Evolutionary conservation across 1,284 basidiomycete species (phyloP).

Genomic region (Pseudozyma sp.): DNA sequence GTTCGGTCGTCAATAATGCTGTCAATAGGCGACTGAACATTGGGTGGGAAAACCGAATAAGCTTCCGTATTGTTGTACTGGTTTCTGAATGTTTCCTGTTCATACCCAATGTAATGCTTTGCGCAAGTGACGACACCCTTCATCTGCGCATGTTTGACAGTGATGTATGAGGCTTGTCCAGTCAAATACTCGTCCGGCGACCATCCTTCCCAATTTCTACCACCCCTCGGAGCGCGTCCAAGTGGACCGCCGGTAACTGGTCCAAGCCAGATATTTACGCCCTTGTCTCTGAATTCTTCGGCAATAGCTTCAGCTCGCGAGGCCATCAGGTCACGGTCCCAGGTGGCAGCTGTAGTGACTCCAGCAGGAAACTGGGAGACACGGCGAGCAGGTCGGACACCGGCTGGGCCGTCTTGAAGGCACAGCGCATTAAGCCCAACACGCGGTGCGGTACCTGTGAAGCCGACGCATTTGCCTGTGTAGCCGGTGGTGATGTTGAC

Average conservation of each 20-base stretch:
- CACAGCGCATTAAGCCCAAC: conserved; percentile 78
- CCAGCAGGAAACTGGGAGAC: conserved; percentile 76
- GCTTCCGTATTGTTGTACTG: conserved; percentile 31
- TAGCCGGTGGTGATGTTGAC: conserved; percentile 70
- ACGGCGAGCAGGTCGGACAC: conserved; percentile 72
- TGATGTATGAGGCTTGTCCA: conserved; percentile 47
- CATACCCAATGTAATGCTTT: conserved; percentile 68
- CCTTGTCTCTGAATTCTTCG: conserved; percentile 80
- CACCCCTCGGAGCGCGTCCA: conserved; percentile 75
- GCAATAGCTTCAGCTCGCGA: conserved; percentile 82
- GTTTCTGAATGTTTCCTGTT: conserved; percentile 60
- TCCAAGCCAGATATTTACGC: conserved; percentile 79
- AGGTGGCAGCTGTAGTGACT: conserved; percentile 79
- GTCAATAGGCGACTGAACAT: conserved; percentile 70
- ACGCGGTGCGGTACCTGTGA: conserved; percentile 71
- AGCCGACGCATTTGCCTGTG: conserved; percentile 51
- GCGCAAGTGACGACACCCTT: conserved; percentile 62
- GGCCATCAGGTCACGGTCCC: conserved; percentile 78
- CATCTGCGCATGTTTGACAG: conserved; percentile 54
- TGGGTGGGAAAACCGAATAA: conserved; percentile 28
- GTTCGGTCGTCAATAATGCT: conserved; percentile 82
- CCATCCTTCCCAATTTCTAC: conserved; percentile 82
- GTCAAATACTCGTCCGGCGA: conserved; percentile 44
- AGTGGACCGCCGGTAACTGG: conserved; percentile 65
- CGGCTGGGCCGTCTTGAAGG: conserved; percentile 73